phyloP scores from a whole-genome alignment of 78 protist species.

The Dictyostelium discoideum region dicty_2.7 NC_007090.3:2730501-2731000 shows the following conservation, averaged over 20 bases:
- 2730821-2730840: neutral
- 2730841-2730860: neutral
- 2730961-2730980: neutral
- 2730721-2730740: conserved; percentile 11
- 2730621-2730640: conserved; percentile 43
- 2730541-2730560: too few species aligned
- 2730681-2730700: conserved; percentile 27
- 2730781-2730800: neutral
- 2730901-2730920: conserved; percentile 14
- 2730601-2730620: too few species aligned
- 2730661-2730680: conserved; percentile 70
- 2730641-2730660: conserved; percentile 49
- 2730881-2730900: conserved; percentile 1
- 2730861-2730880: neutral
- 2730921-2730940: neutral
- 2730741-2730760: neutral
- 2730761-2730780: neutral
- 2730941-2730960: neutral
- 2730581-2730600: too few species aligned
- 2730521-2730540: conserved; percentile 58
- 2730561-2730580: neutral
- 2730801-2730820: neutral
- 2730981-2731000: neutral
- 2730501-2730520: conserved; percentile 37
- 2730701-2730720: conserved; percentile 58